Evolutionary conservation across 345 rosid species (phyloP).

Genomic region (Gossypium sturtianum): DNA sequence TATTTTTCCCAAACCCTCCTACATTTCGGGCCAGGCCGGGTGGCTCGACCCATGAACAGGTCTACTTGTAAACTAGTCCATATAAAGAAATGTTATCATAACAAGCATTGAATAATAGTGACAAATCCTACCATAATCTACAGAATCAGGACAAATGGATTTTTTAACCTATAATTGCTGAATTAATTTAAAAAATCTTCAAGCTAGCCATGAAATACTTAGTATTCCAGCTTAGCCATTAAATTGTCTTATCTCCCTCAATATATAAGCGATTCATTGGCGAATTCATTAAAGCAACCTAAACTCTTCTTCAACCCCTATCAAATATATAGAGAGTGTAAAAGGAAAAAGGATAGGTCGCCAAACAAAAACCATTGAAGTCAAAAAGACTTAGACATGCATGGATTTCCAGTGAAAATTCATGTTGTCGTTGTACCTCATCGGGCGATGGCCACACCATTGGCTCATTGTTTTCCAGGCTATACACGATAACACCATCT

Average conservation of each 20-base stretch:
- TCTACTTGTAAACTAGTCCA: background rate
- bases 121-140: background rate
- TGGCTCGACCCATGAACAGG: too few relatives aligned
- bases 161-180: background rate
- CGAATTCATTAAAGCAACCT: too few relatives aligned
- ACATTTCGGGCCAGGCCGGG: too few relatives aligned
- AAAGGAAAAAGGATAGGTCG: background rate
- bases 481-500: too few relatives aligned
- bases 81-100: background rate
- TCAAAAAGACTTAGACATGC: constrained; percentile 40
- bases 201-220: background rate
- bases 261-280: background rate
- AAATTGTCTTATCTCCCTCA: background rate
- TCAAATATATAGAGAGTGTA: background rate
- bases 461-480: too few relatives aligned
- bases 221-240: background rate
- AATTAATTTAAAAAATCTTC: background rate
- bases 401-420: constrained; percentile 29
- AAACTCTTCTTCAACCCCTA: background rate
- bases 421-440: too few relatives aligned
- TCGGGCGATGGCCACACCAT: too few relatives aligned
- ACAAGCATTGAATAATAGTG: background rate
- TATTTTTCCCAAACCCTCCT: too few relatives aligned
- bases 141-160: constrained; percentile 7
- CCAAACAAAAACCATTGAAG: constrained; percentile 21